Evolutionary conservation across 169 alveolate species (phyloP).

Genomic region (Babesia ovis): DNA sequence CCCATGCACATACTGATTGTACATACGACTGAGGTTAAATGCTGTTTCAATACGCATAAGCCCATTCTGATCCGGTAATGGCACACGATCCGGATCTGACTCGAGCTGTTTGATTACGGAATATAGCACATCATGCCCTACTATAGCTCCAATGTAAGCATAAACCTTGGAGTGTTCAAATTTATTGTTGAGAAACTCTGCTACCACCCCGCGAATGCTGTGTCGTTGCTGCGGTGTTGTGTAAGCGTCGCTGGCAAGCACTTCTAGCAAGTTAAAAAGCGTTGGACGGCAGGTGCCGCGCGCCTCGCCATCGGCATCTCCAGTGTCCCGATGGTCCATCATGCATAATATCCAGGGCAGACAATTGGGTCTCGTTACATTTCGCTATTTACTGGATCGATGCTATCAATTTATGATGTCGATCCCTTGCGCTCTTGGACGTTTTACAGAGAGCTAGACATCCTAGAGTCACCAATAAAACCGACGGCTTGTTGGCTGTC

Average conservation of each 20-base stretch:
- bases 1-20: conserved; percentile 53
- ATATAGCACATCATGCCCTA: conserved; percentile 85
- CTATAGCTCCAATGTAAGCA: conserved; percentile 86
- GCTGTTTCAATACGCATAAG: conserved; percentile 83
- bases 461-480: conserved; percentile 18
- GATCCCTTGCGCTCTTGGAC: conserved; percentile 4
- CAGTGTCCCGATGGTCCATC: conserved; percentile 41
- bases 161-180: conserved; percentile 85
- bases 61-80: conserved; percentile 85
- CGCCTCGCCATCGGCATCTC: conserved; percentile 15
- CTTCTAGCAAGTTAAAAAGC: conserved; percentile 82
- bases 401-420: background rate
- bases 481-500: background rate
- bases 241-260: conserved; percentile 82
- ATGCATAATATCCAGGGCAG: conserved; percentile 8
- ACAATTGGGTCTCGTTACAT: background rate
- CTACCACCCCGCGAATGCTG: conserved; percentile 85
- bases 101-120: conserved; percentile 81
- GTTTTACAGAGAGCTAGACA: background rate
- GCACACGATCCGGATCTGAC: conserved; percentile 79
- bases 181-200: conserved; percentile 84
- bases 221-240: conserved; percentile 90
- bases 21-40: conserved; percentile 78
- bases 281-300: conserved; percentile 78
- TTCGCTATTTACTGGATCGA: background rate